A percentile compares a stretch with the other conserved stretches of the same genome.
These are phyloP conservation scores for Sphaerulina vaccinii DNA, from an alignment of 2,329 filamentous ascomycete genomes.

Conservation along the genomic window DNA sequence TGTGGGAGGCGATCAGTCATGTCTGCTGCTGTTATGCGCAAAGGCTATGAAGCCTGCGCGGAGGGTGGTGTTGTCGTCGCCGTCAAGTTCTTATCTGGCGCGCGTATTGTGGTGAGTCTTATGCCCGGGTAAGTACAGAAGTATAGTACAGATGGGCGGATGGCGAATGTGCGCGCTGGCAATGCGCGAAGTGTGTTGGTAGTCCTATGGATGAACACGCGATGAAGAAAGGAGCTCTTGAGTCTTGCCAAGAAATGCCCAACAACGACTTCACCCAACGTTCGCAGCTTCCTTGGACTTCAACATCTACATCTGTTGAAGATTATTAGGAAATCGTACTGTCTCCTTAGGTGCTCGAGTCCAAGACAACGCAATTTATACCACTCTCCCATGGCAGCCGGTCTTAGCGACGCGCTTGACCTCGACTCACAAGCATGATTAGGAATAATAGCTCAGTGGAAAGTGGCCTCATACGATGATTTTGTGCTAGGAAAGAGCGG, in stretches of 20 bases:
- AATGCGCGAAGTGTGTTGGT: neutral
- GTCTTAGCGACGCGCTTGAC: too few relatives aligned
- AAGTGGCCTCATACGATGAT: too few relatives aligned
- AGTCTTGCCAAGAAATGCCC: neutral
- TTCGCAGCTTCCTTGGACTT: too few relatives aligned
- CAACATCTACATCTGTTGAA: too few relatives aligned
- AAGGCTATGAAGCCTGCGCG: conserved; percentile 8
- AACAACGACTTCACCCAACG: too few relatives aligned
- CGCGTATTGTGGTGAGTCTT: neutral
- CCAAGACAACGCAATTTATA: too few relatives aligned
- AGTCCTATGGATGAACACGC: neutral
- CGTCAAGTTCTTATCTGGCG: neutral
- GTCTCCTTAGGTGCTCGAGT: too few relatives aligned
- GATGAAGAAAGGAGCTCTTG: neutral
- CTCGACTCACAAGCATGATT: too few relatives aligned
- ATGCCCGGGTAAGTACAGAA: neutral
- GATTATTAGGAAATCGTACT: too few relatives aligned
- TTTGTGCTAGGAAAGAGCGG: too few relatives aligned
- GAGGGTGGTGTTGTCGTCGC: neutral
- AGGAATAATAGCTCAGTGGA: too few relatives aligned
- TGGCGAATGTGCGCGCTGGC: neutral
- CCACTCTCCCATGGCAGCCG: too few relatives aligned
- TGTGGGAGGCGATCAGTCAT: conserved; percentile 98
- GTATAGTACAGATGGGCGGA: neutral
- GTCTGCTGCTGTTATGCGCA: conserved; percentile 27